These are phyloP conservation scores for Candida awuae DNA, from an alignment of 805 yeast genomes.

Conservation along the genomic window DNA sequence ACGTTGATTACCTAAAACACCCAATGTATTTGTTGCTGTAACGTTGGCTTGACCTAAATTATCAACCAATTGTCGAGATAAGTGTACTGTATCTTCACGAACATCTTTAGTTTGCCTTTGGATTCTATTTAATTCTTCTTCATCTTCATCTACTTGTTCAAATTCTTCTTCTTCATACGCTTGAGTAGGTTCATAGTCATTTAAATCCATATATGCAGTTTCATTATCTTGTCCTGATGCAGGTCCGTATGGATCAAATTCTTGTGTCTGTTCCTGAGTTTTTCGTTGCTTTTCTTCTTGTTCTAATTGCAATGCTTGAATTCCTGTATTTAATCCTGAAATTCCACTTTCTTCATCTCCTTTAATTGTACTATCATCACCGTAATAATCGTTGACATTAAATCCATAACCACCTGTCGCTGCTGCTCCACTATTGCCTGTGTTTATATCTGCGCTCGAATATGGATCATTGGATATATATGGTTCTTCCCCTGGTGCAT, in stretches of 20 bases:
- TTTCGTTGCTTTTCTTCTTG: constrained; percentile 7
- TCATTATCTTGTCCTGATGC: constrained; percentile 13
- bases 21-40: constrained; percentile 74
- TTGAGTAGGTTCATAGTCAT: constrained; percentile 21
- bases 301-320: constrained; percentile 11
- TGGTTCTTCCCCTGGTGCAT: constrained; percentile 17
- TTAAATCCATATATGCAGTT: constrained; percentile 18
- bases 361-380: constrained; percentile 1
- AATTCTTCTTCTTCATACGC: constrained; percentile 23
- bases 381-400: neutral
- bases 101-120: constrained; percentile 63
- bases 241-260: constrained; percentile 23
- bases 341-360: neutral
- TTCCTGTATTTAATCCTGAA: constrained; percentile 1
- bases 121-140: constrained; percentile 77
- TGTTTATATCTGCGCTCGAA: neutral
- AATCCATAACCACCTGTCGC: constrained; percentile 3
- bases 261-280: constrained; percentile 8
- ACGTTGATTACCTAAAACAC: constrained; percentile 90
- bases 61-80: constrained; percentile 74
- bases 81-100: constrained; percentile 69
- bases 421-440: neutral
- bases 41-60: constrained; percentile 67
- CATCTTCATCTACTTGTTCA: constrained; percentile 72
- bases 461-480: no score